phyloP scores from a whole-genome alignment of 495 filamentous ascomycete genomes.

The Neurospora terricola region DNA sequence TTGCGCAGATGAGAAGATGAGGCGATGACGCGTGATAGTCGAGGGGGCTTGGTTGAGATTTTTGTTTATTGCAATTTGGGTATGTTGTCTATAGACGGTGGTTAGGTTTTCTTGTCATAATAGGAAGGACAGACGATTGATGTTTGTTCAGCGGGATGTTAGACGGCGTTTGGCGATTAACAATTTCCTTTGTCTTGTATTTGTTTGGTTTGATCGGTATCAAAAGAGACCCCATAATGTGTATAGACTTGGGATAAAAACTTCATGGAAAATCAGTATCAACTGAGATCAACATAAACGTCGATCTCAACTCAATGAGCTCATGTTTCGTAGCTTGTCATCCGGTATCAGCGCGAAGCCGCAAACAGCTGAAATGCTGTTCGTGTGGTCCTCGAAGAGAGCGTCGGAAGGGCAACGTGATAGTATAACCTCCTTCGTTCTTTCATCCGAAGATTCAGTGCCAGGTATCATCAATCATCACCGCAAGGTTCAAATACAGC shows the following conservation, averaged over 20 bases:
- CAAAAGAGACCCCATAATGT: neutral
- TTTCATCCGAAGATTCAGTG: neutral
- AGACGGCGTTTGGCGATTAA: neutral
- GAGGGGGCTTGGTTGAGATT: neutral
- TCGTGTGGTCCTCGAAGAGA: neutral
- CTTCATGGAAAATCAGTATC: neutral
- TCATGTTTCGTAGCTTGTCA: neutral
- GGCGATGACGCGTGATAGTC: neutral
- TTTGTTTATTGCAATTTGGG: accelerated
- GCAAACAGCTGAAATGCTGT: neutral
- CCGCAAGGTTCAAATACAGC: too few relatives aligned
- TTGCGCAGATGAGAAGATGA: neutral
- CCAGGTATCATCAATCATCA: too few relatives aligned
- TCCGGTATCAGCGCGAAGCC: neutral
- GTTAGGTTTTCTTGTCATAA: neutral
- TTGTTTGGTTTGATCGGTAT: neutral
- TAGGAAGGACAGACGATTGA: neutral
- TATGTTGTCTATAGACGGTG: neutral
- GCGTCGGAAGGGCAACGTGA: neutral
- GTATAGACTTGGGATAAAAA: neutral
- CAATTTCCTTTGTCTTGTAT: neutral
- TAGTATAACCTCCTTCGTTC: neutral
- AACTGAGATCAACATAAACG: neutral
- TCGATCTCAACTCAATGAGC: neutral
- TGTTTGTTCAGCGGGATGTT: neutral